These are phyloP conservation scores for Trichoderma reesei DNA, from an alignment of 495 filamentous ascomycete genomes.

Conservation along the genomic window DNA sequence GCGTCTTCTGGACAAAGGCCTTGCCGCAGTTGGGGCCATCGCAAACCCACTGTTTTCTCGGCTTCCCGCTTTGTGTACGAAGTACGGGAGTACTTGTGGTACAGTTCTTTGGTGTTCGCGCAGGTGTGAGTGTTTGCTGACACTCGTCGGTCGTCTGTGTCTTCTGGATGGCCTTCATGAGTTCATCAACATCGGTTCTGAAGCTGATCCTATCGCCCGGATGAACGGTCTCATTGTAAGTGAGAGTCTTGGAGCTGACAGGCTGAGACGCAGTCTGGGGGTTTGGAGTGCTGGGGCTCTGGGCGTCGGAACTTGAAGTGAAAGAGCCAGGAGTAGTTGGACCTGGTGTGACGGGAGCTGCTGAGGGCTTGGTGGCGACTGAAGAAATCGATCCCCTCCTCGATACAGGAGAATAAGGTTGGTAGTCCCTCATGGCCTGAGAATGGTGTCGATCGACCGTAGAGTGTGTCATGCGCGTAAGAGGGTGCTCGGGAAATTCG, in stretches of 20 bases:
- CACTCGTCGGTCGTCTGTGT: slow-evolving; percentile 5
- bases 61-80: slow-evolving; percentile 1
- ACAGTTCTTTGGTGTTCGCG: not conserved
- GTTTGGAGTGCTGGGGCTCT: slow-evolving; percentile 19
- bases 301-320: slow-evolving; percentile 16
- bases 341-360: not conserved
- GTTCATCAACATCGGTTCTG: slow-evolving; percentile 73
- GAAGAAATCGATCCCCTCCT: slow-evolving; percentile 12
- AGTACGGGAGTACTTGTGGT: not conserved
- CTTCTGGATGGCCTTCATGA: slow-evolving; percentile 85
- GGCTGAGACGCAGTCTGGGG: not conserved
- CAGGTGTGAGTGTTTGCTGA: slow-evolving; percentile 1
- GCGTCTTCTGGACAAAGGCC: slow-evolving; percentile 84
- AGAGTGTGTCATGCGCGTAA: not conserved
- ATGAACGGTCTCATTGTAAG: slow-evolving; percentile 19
- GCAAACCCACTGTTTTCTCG: slow-evolving; percentile 63
- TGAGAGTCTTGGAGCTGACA: slow-evolving; percentile 17
- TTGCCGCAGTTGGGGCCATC: slow-evolving; percentile 67
- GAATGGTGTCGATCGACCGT: not conserved
- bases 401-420: slow-evolving; percentile 9
- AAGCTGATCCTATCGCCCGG: slow-evolving; percentile 44
- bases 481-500: slow-evolving; percentile 26
- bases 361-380: not conserved
- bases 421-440: not conserved
- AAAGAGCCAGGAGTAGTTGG: not conserved